A percentile compares a stretch with the other conserved stretches of the same genome.
phyloP scores from a whole-genome alignment of 139 green algal species.

The Chlorella sp. region DNA sequence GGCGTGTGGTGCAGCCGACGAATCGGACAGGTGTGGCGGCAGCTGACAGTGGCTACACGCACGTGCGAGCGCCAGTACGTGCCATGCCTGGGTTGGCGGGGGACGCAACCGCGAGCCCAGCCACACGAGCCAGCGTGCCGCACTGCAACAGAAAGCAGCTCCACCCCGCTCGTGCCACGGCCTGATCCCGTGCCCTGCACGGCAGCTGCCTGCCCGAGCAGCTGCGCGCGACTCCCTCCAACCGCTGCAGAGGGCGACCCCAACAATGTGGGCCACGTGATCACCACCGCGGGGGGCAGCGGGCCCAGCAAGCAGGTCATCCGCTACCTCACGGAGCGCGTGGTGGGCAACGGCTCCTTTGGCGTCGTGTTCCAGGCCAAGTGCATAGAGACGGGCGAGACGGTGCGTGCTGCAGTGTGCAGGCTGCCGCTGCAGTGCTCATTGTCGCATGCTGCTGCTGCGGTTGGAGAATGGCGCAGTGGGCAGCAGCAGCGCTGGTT shows the following conservation, averaged over 20 bases:
- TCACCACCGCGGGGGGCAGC: conserved; percentile 46
- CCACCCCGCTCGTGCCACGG: no score
- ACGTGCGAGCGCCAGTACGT: no score
- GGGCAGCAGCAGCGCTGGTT: not conserved
- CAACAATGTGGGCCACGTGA: conserved; percentile 58
- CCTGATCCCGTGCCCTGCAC: no score
- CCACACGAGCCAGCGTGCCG: no score
- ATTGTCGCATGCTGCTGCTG: not conserved
- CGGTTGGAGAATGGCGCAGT: not conserved
- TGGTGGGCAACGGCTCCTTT: conserved; percentile 99
- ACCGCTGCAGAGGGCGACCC: conserved; percentile 61
- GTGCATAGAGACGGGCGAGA: conserved; percentile 94
- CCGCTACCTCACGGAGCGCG: conserved; percentile 89
- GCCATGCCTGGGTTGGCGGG: no score
- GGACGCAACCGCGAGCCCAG: no score
- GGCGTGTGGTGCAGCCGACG: no score
- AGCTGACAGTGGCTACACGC: no score
- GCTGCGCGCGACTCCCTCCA: no score
- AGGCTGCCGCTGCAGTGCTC: not conserved
- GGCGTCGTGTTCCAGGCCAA: conserved; percentile 96
- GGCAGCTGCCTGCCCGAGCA: no score
- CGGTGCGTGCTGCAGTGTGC: conserved; percentile 48
- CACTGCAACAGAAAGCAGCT: no score
- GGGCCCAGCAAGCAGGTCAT: conserved; percentile 60
- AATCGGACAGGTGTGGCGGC: no score